These are phyloP conservation scores for Lepiota venenata DNA, from an alignment of 768 basidiomycete genomes.

Conservation along the genomic window DNA sequence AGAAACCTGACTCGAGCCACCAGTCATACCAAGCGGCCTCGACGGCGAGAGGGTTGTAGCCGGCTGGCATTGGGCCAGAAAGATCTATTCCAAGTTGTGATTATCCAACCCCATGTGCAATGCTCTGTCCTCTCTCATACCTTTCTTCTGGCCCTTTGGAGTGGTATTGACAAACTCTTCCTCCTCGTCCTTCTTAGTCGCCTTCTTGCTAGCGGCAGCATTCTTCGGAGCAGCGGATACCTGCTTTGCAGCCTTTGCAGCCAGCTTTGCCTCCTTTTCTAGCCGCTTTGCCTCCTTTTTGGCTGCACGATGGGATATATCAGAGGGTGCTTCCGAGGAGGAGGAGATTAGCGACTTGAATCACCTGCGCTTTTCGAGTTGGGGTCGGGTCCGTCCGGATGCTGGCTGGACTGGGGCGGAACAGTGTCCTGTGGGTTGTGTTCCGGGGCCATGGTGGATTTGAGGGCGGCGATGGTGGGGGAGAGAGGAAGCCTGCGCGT, in stretches of 20 bases:
- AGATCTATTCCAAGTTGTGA: slow-evolving; percentile 53
- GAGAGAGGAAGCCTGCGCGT: background rate
- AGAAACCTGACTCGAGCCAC: slow-evolving; percentile 92
- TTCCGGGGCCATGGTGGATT: slow-evolving; percentile 7
- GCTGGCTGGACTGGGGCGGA: slow-evolving; percentile 2
- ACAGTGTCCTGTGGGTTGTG: background rate
- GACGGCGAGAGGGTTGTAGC: slow-evolving; percentile 93
- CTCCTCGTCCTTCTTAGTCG: slow-evolving; percentile 49
- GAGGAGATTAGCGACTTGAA: slow-evolving; percentile 1
- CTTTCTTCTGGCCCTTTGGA: slow-evolving; percentile 92
- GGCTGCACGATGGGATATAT: slow-evolving; percentile 32
- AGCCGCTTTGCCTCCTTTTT: slow-evolving; percentile 85
- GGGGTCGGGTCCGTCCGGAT: slow-evolving; percentile 20
- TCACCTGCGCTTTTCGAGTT: slow-evolving; percentile 42
- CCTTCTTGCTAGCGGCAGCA: slow-evolving; percentile 70
- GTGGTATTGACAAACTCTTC: slow-evolving; percentile 82
- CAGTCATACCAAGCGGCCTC: slow-evolving; percentile 98
- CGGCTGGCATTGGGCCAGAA: slow-evolving; percentile 81
- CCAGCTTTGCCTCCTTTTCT: slow-evolving; percentile 76
- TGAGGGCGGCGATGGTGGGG: background rate
- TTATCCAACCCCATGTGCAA: background rate
- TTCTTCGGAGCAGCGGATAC: slow-evolving; percentile 43
- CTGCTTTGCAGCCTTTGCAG: slow-evolving; percentile 48
- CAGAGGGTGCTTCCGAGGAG: background rate
- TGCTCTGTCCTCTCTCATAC: slow-evolving; percentile 32